Conservation (phyloP, 1,284 basidiomycete genomes). For the Ganoderma sp. region DNA sequence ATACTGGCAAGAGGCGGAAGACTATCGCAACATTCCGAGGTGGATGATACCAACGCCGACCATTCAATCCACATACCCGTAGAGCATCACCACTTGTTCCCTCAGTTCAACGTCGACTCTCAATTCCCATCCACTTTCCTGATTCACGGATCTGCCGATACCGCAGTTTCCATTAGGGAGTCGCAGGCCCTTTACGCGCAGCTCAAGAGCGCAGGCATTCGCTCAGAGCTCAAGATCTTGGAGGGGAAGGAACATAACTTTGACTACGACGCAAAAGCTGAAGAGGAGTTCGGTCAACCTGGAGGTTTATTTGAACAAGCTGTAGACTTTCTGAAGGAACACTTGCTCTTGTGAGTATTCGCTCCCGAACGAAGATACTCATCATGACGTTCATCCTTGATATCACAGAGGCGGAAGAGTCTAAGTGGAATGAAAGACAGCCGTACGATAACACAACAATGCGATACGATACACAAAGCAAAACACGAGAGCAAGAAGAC, state of each 20-base stretch:
- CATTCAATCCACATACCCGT: constrained; percentile 43
- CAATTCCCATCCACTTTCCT: constrained; percentile 61
- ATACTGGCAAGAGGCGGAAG: constrained; percentile 1
- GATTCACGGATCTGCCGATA: constrained; percentile 61
- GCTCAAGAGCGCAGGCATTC: constrained; percentile 47
- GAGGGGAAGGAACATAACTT: constrained; percentile 63
- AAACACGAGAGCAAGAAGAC: constrained; percentile 1
- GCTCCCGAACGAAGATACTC: background rate
- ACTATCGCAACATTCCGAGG: background rate
- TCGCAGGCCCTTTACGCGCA: constrained; percentile 49
- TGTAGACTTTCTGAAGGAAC: constrained; percentile 40
- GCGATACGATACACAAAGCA: constrained; percentile 5
- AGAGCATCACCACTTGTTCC: constrained; percentile 52
- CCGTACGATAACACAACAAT: constrained; percentile 8
- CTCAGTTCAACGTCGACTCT: constrained; percentile 52
- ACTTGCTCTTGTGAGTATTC: constrained; percentile 9
- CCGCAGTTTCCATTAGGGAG: constrained; percentile 56
- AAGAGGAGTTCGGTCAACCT: constrained; percentile 41
- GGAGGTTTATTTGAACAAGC: constrained; percentile 45
- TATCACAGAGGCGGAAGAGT: background rate
- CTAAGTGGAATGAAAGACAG: constrained; percentile 2
- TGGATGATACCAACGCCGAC: background rate
- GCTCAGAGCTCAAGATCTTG: constrained; percentile 47
- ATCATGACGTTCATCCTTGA: background rate
- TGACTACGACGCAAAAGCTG: constrained; percentile 53